phyloP scores from a whole-genome alignment of 1,284 basidiomycete genomes.

The Rhizoctonia solani region DNA sequence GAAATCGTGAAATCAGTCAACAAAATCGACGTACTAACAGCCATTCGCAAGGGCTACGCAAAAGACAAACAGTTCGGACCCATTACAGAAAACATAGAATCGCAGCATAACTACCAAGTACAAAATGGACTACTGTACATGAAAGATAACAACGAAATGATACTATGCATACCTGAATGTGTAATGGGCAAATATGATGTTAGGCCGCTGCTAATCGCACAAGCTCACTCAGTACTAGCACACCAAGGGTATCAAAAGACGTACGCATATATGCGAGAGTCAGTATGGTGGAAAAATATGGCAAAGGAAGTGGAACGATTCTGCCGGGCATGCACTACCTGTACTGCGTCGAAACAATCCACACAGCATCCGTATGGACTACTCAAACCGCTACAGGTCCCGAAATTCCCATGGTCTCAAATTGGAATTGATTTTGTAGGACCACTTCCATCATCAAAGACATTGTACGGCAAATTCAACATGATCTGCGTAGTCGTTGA shows the following conservation, averaged over 20 bases:
- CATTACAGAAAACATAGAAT: neutral
- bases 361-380: slow-evolving; percentile 32
- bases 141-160: neutral
- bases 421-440: slow-evolving; percentile 50
- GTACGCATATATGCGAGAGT: slow-evolving; percentile 42
- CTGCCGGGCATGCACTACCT: slow-evolving; percentile 43
- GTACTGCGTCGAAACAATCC: slow-evolving; percentile 36
- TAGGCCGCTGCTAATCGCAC: neutral
- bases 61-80: neutral
- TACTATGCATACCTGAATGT: neutral
- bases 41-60: neutral
- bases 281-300: slow-evolving; percentile 47
- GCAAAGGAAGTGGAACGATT: neutral
- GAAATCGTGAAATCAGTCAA: neutral
- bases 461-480: slow-evolving; percentile 44
- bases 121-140: slow-evolving; percentile 2
- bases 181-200: neutral
- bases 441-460: slow-evolving; percentile 45
- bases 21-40: slow-evolving; percentile 1
- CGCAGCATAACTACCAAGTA: neutral
- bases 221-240: slow-evolving; percentile 33
- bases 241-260: slow-evolving; percentile 48
- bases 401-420: slow-evolving; percentile 37
- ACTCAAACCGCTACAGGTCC: slow-evolving; percentile 39
- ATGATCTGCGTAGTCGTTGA: slow-evolving; percentile 46